Conservation (phyloP, 306 rosid genomes). For the Lagenaria siceraria region DNA sequence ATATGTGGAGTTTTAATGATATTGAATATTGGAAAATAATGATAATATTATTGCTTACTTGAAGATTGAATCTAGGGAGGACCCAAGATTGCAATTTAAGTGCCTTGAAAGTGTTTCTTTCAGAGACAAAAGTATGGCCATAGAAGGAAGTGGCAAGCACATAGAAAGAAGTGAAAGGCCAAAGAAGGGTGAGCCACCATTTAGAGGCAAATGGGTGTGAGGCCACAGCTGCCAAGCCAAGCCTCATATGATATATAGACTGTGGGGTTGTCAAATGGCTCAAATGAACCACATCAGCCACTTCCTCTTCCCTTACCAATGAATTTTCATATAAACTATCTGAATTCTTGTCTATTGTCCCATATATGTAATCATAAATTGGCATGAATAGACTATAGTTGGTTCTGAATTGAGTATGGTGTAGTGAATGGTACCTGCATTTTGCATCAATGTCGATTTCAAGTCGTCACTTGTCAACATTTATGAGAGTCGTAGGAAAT, state of each 20-base stretch:
- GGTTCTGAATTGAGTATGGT: slow-evolving; percentile 59
- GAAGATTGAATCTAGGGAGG: slow-evolving; percentile 37
- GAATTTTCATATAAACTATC: slow-evolving; percentile 24
- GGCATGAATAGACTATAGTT: slow-evolving; percentile 60
- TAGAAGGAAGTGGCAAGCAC: slow-evolving; percentile 26
- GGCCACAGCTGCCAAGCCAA: slow-evolving; percentile 47
- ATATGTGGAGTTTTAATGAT: no score
- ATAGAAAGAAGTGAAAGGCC: slow-evolving; percentile 50
- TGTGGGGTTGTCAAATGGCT: slow-evolving; percentile 41
- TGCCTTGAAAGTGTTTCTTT: slow-evolving; percentile 29
- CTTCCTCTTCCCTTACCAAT: slow-evolving; percentile 21
- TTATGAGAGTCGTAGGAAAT: no score
- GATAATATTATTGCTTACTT: slow-evolving; percentile 14
- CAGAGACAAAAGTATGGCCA: slow-evolving; percentile 29
- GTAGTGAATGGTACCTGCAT: slow-evolving; percentile 53
- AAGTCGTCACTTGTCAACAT: no score
- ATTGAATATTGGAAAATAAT: neutral
- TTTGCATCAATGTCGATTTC: neutral
- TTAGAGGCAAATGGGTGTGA: slow-evolving; percentile 36
- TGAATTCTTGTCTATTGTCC: slow-evolving; percentile 35
- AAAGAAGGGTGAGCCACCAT: slow-evolving; percentile 41
- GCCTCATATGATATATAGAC: slow-evolving; percentile 38
- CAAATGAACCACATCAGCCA: slow-evolving; percentile 35
- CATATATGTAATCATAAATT: slow-evolving; percentile 41
- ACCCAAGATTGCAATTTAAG: slow-evolving; percentile 57